Evolutionary conservation across 2,329 filamentous ascomycete species (phyloP), one percentile per base, ranked within the genome.

Genomic region (Akanthomyces muscarius): DNA sequence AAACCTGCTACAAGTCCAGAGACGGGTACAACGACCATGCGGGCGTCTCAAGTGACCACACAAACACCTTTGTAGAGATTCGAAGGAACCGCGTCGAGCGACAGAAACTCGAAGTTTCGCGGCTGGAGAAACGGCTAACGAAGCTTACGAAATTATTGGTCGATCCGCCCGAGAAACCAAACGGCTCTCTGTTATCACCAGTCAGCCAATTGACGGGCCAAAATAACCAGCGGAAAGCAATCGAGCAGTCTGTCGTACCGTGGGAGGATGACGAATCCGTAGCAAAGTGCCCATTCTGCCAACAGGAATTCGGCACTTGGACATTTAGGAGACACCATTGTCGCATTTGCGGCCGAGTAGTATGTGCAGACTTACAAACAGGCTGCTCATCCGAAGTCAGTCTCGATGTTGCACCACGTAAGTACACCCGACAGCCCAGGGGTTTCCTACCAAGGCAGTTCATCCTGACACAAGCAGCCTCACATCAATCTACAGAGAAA

Each of bases 1-100:
- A 99, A 78, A 98, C 95, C n/a, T 99, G 95, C 77, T 99, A 95
- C 78, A 98, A 97, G 78, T 97, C 92, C 58, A 86, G 95, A 70
- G 91, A 93, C 30, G 95, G 95, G 4, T 99, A 99, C 76, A 97
- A 96, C 72, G 93, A 99, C 71, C 89, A 94, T 69, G 85, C 84
- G 62, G 91, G 92, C 0, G 74, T 88, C 2, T 80, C 87, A 63
- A 81, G 87, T 64, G 88, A 96, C 69, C 89, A 92, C 69, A 92
- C 86, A 3, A 77, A 80, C n/a, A 78, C 80, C 4, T 97, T 99
- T 69, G 77, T 82, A 14, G 82, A 83, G 3, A 83, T 89, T n/a
- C 82, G 95, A 64, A 85, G 89, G 69, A 90, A 88, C 67, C 90
- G 81, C 45, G 88, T 97, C 0, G 93, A 98, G 71, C 89, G 92